phyloP scores from a whole-genome alignment of 176 grass and related monocot genomes.

The Avena eriantha region DNA sequence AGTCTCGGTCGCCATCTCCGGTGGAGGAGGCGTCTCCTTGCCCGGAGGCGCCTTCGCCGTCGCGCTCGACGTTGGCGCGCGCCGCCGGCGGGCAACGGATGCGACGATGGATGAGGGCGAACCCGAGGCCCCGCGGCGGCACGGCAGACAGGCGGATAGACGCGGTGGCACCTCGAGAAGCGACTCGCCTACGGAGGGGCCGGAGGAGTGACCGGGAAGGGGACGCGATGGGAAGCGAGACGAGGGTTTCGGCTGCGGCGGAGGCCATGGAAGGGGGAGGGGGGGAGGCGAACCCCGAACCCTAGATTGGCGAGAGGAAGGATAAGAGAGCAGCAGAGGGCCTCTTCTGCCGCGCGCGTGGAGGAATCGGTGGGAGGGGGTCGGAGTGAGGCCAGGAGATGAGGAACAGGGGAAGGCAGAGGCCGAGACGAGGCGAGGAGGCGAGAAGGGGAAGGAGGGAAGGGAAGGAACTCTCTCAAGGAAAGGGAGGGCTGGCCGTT shows the following conservation, averaged over 20 bases:
- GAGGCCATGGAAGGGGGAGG: constrained; percentile 31
- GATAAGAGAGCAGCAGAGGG: background rate
- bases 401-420: constrained; percentile 44
- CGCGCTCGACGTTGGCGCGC: constrained; percentile 58
- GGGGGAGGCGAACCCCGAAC: background rate
- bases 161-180: background rate
- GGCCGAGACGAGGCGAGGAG: constrained; percentile 6
- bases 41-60: constrained; percentile 29
- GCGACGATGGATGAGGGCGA: constrained; percentile 50
- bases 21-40: constrained; percentile 46
- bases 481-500: constrained; percentile 8
- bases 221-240: constrained; percentile 47
- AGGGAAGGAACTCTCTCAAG: constrained; percentile 1
- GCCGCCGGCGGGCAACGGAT: constrained; percentile 51
- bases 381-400: constrained; percentile 23
- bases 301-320: constrained; percentile 6
- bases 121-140: constrained; percentile 59
- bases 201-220: constrained; percentile 47
- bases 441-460: background rate
- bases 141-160: constrained; percentile 55
- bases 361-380: constrained; percentile 36
- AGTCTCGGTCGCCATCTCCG: constrained; percentile 43
- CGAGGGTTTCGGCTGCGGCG: constrained; percentile 69
- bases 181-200: constrained; percentile 21
- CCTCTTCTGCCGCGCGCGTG: constrained; percentile 10